phyloP scores from a whole-genome alignment of 2,329 filamentous ascomycete genomes.

The Meredithiella fracta region DNA sequence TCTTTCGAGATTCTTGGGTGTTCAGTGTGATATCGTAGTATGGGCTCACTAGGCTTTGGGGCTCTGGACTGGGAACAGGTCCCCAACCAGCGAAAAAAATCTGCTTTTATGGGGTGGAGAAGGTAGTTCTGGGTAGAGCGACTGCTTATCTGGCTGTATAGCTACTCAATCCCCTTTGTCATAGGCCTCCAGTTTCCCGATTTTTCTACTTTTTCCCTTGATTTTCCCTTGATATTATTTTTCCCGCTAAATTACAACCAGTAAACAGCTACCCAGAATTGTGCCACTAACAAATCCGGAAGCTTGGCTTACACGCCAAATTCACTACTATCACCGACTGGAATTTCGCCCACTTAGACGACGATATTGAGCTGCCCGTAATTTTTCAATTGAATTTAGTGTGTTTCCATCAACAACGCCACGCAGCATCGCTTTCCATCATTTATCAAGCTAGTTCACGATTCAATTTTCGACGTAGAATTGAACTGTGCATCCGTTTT shows the following conservation, averaged over 20 bases:
- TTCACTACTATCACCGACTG: slow-evolving; percentile 14
- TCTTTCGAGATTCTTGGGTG: background rate
- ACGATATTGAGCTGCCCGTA: background rate
- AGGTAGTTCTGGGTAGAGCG: slow-evolving; percentile 8
- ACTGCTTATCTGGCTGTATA: slow-evolving; percentile 10
- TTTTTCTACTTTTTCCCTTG: slow-evolving; percentile 3
- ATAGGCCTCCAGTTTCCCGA: background rate
- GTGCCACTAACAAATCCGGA: slow-evolving; percentile 10
- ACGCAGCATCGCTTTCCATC: slow-evolving; percentile 9
- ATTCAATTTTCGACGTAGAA: slow-evolving; percentile 9
- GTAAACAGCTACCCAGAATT: background rate
- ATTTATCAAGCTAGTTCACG: slow-evolving; percentile 9
- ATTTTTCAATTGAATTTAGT: slow-evolving; percentile 10
- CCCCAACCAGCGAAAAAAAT: slow-evolving; percentile 6
- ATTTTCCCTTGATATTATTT: background rate
- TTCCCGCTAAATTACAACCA: slow-evolving; percentile 12
- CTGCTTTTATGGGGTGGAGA: slow-evolving; percentile 10
- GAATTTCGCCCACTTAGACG: slow-evolving; percentile 2
- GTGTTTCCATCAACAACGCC: slow-evolving; percentile 13
- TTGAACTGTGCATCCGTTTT: slow-evolving; percentile 36
- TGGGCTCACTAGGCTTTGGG: background rate
- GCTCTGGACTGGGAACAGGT: background rate
- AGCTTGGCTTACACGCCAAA: slow-evolving; percentile 10
- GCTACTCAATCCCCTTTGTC: slow-evolving; percentile 3
- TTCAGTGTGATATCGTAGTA: background rate